Evolutionary conservation across 2,329 filamentous ascomycete genomes (phyloP), one percentile per base, ranked within the genome.

Genomic region (Dothideomycetes sp.): DNA sequence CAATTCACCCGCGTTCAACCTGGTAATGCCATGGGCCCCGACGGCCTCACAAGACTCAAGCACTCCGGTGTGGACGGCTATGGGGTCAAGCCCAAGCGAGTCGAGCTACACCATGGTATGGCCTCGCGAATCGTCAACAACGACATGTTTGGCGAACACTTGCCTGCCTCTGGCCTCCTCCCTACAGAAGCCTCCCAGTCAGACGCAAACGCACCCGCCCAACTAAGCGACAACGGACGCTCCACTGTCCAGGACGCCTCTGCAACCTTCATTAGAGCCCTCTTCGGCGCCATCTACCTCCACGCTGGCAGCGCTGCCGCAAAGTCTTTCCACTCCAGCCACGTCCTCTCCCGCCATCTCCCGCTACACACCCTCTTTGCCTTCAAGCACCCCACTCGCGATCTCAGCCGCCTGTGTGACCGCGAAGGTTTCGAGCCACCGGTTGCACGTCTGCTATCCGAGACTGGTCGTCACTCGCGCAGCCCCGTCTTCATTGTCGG

Each of bases 401-500:
- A 98, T 62, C 72, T 98, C 30, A 75, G 77, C 44, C 73, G 80
- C 50, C 70, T 98, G 32, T 98, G 91, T 64, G 79, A 79, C 4
- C 73, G 91, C 45, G 91, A 98, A 66, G 81, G 83, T 47, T 96
- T 96, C 61, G 84, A 93, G 51, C 61, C 77, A 7, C 91, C 91
- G 1, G 75, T 95, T 18, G 91, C 91, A 12, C 77, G 88, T 42
- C 74, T 98, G 39, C 73, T 94, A 51, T 85, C 80, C 52, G 91
- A 98, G 68, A 96, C 91, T 3, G 91, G 91, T 58, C 78, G 91
- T 43, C 61, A 74, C 50, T 91, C 83, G 53, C 77, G 83, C 58
- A 84, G 84, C 43, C 89, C 91, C 12, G 91, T 98, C 12, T 96
- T 81, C 55, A 79, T 95, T 19, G 88, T 98, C 11, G 91, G 89